These are phyloP conservation scores for Trichoderma sp. DNA, from an alignment of 2,329 filamentous ascomycete species.

Conservation along the genomic window DNA sequence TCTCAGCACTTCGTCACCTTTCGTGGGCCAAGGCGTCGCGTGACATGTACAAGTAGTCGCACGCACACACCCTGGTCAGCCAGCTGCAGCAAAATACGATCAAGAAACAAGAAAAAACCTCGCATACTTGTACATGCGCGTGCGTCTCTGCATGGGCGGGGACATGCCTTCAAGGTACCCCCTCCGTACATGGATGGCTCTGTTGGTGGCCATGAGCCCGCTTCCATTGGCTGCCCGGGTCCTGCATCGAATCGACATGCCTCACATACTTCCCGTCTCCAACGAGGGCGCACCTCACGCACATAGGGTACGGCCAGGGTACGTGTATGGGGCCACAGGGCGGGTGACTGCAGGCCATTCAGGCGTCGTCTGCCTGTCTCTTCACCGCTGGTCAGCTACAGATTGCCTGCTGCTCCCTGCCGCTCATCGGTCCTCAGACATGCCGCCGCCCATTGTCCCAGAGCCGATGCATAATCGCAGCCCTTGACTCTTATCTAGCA, in stretches of 20 bases:
- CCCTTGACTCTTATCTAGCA: not conserved
- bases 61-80: not conserved
- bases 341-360: not conserved
- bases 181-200: not conserved
- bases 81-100: slow-evolving; percentile 6
- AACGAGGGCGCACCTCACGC: not conserved
- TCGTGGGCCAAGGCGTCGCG: slow-evolving; percentile 2
- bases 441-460: not conserved
- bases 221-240: not conserved
- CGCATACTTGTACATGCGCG: slow-evolving; percentile 11
- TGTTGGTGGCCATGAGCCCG: not conserved
- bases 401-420: not conserved
- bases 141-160: not conserved
- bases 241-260: not conserved
- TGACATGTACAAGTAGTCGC: slow-evolving; percentile 10
- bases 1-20: not conserved
- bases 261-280: not conserved
- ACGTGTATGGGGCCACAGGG: not conserved
- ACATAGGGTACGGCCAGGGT: not conserved
- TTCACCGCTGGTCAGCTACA: slow-evolving; percentile 17
- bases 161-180: not conserved
- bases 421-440: not conserved
- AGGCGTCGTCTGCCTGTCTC: not conserved
- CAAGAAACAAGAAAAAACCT: slow-evolving; percentile 9
- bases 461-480: not conserved